A percentile compares a stretch with the other conserved stretches of the same genome.
phyloP scores from a whole-genome alignment of 768 basidiomycete species.

The Tricholoma sp. region DNA sequence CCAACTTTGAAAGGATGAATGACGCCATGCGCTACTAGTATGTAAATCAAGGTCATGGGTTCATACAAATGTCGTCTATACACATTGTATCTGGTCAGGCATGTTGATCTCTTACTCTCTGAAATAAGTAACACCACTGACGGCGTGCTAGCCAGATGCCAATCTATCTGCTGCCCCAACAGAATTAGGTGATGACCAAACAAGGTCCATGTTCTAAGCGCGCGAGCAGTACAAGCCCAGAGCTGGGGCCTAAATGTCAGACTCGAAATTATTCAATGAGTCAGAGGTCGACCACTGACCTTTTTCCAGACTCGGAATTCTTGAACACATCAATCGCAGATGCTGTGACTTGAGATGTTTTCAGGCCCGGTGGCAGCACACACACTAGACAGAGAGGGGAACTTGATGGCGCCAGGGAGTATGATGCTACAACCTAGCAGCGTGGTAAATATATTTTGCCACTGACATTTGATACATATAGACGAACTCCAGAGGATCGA shows the following conservation, averaged over 20 bases:
- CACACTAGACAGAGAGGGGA: slow-evolving; percentile 57
- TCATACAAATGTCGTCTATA: too few species aligned
- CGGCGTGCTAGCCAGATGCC: too few species aligned
- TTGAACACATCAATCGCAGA: slow-evolving; percentile 42
- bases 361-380: slow-evolving; percentile 40
- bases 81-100: too few species aligned
- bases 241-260: not conserved
- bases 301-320: slow-evolving; percentile 34
- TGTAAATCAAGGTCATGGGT: too few species aligned
- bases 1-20: too few species aligned
- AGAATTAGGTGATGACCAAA: slow-evolving; percentile 45
- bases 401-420: slow-evolving; percentile 57
- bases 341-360: slow-evolving; percentile 35
- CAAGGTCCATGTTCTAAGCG: slow-evolving; percentile 49
- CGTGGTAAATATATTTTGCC: slow-evolving; percentile 3
- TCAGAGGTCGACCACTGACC: slow-evolving; percentile 22
- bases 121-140: too few species aligned
- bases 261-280: not conserved
- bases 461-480: not conserved
- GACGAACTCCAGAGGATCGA: slow-evolving; percentile 54
- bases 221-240: slow-evolving; percentile 27
- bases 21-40: too few species aligned
- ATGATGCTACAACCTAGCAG: slow-evolving; percentile 54
- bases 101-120: too few species aligned
- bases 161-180: not conserved